Conservation (phyloP, 805 yeast genomes). For the Teunomyces pallodes region DNA sequence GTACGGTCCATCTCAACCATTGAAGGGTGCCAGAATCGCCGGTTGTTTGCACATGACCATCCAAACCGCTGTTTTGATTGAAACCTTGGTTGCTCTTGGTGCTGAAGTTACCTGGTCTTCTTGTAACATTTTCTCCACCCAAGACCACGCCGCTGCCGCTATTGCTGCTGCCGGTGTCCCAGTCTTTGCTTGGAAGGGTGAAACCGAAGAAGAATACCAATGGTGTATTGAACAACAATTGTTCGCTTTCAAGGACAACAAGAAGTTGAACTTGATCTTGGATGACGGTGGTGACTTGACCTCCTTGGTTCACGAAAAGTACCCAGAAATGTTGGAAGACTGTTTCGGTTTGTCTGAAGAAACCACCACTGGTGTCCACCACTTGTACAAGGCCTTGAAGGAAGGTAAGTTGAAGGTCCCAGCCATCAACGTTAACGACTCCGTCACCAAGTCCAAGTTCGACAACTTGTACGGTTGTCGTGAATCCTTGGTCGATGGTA, state of each 20-base stretch:
- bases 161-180: slow-evolving; percentile 99
- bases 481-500: slow-evolving; percentile 97
- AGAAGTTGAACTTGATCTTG: slow-evolving; percentile 92
- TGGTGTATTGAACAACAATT: slow-evolving; percentile 99
- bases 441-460: slow-evolving; percentile 98
- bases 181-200: slow-evolving; percentile 99
- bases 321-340: slow-evolving; percentile 94
- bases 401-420: slow-evolving; percentile 92
- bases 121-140: slow-evolving; percentile 98
- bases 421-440: slow-evolving; percentile 98
- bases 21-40: slow-evolving; percentile 97
- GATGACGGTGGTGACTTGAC: slow-evolving; percentile 99
- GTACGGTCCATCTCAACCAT: slow-evolving; percentile 90
- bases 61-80: slow-evolving; percentile 98
- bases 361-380: slow-evolving; percentile 99
- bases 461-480: slow-evolving; percentile 99
- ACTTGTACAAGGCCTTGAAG: slow-evolving; percentile 92
- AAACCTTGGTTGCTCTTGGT: slow-evolving; percentile 94
- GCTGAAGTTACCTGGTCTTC: slow-evolving; percentile 99
- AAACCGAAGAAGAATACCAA: slow-evolving; percentile 98
- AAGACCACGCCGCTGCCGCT: slow-evolving; percentile 99
- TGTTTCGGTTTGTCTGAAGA: slow-evolving; percentile 98
- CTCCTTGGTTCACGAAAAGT: slow-evolving; percentile 91
- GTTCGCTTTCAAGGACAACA: slow-evolving; percentile 93
- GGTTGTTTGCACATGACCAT: slow-evolving; percentile 99